phyloP scores from a whole-genome alignment of 1,284 basidiomycete genomes.

The Vanrija pseudolonga region DNA sequence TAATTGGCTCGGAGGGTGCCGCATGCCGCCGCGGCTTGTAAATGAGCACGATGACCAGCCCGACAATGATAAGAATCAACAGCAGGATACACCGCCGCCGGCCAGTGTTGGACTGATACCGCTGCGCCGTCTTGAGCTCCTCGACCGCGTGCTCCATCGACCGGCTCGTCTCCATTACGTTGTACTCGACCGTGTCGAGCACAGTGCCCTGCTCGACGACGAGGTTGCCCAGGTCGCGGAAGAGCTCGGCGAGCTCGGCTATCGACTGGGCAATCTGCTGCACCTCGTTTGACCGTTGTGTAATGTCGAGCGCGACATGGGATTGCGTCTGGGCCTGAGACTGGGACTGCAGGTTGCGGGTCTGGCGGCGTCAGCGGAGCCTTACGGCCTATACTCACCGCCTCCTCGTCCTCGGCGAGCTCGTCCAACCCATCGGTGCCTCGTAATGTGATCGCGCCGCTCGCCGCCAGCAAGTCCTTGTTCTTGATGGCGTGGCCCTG shows the following conservation, averaged over 20 bases:
- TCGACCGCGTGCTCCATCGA: conserved; percentile 78
- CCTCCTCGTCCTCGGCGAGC: conserved; percentile 78
- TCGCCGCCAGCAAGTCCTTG: conserved; percentile 78
- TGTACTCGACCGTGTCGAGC: conserved; percentile 94
- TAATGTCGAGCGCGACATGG: conserved; percentile 56
- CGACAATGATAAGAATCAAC: conserved; percentile 81
- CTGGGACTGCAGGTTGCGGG: conserved; percentile 12
- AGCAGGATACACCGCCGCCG: conserved; percentile 89
- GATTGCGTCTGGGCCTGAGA: conserved; percentile 42
- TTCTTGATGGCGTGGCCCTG: conserved; percentile 93
- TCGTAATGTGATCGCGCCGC: conserved; percentile 71
- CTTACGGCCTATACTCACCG: conserved; percentile 47
- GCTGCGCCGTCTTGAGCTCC: conserved; percentile 76
- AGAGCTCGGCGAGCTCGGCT: conserved; percentile 84
- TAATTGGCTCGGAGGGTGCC: background rate
- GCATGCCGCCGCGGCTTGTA: conserved; percentile 43
- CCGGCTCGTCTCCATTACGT: conserved; percentile 85
- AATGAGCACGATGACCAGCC: conserved; percentile 56
- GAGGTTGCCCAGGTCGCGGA: conserved; percentile 86
- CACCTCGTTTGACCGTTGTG: conserved; percentile 69
- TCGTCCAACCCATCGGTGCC: conserved; percentile 75
- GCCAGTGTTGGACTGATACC: conserved; percentile 90
- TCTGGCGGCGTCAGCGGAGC: background rate
- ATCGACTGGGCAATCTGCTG: conserved; percentile 91
- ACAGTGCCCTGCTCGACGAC: conserved; percentile 98